Conservation (phyloP, 2,329 filamentous ascomycete species). For the Mycosphaerella sp. region DNA sequence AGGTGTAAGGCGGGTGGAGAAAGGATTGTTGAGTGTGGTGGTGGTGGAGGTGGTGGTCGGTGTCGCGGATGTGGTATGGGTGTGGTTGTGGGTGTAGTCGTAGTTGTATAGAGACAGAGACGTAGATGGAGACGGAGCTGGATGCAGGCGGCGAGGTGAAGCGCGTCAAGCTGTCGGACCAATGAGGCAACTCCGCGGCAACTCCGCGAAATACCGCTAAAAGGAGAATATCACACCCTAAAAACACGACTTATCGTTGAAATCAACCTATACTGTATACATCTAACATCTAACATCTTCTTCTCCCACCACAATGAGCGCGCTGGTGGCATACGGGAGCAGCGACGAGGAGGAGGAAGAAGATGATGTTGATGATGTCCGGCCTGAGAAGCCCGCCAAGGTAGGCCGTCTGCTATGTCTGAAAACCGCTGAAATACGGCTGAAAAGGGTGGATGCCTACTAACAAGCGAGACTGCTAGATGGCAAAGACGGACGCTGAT, state of each 20-base stretch:
- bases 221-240: neutral
- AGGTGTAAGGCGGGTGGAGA: neutral
- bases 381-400: slow-evolving; percentile 31
- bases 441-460: slow-evolving; percentile 42
- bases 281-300: neutral
- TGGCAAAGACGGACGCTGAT: slow-evolving; percentile 22
- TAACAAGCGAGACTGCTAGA: slow-evolving; percentile 34
- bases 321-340: slow-evolving; percentile 42
- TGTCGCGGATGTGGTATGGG: neutral
- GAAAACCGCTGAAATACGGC: slow-evolving; percentile 20
- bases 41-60: neutral
- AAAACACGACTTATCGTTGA: neutral
- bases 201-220: neutral
- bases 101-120: neutral
- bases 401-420: slow-evolving; percentile 30
- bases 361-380: slow-evolving; percentile 5
- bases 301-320: slow-evolving; percentile 22
- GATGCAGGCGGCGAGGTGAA: slow-evolving; percentile 5
- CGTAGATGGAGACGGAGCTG: slow-evolving; percentile 1
- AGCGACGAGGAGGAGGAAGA: slow-evolving; percentile 42
- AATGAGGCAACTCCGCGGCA: slow-evolving; percentile 5
- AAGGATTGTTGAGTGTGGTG: neutral
- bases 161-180: slow-evolving; percentile 7
- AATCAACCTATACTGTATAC: no score
- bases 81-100: neutral